A percentile compares a stretch with the other conserved stretches of the same genome.
These are phyloP conservation scores for Penstemon eatonii DNA, from an alignment of 257 asterid genomes.

Conservation along the genomic window DNA sequence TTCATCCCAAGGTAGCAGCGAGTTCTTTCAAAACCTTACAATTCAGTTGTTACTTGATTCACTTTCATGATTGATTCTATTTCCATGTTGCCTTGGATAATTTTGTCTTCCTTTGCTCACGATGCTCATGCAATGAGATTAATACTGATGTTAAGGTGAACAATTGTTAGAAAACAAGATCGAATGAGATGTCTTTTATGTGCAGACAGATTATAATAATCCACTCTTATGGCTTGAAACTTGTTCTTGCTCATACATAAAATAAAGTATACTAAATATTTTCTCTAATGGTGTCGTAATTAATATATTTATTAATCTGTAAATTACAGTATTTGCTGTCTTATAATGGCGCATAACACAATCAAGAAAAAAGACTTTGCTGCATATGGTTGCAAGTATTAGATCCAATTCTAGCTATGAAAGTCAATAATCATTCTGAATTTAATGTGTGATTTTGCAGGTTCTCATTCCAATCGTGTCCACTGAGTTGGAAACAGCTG, in stretches of 20 bases:
- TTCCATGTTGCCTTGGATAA: not conserved
- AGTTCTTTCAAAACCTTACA: slow-evolving; percentile 19
- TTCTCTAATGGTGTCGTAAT: not conserved
- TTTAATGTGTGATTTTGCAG: slow-evolving; percentile 46
- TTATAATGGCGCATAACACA: not conserved
- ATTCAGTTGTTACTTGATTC: slow-evolving; percentile 6
- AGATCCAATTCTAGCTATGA: not conserved
- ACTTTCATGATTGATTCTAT: not conserved
- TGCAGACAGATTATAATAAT: not conserved
- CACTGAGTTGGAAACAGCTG: slow-evolving; percentile 60
- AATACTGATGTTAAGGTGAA: not conserved
- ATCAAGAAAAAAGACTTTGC: not conserved
- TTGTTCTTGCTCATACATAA: not conserved
- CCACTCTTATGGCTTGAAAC: not conserved
- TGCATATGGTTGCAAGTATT: not conserved
- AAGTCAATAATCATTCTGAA: slow-evolving; percentile 17
- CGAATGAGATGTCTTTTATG: not conserved
- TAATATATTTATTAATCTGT: not conserved
- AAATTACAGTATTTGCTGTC: not conserved
- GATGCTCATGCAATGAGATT: not conserved
- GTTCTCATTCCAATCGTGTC: slow-evolving; percentile 71
- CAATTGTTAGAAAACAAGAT: not conserved
- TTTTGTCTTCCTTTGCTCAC: slow-evolving; percentile 3
- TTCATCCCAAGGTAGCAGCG: slow-evolving; percentile 68
- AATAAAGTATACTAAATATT: no score